A percentile compares a stretch with the other conserved stretches of the same genome.
Conservation (phyloP, 805 yeast species). For the Metschnikowia chrysomelidarum region DNA sequence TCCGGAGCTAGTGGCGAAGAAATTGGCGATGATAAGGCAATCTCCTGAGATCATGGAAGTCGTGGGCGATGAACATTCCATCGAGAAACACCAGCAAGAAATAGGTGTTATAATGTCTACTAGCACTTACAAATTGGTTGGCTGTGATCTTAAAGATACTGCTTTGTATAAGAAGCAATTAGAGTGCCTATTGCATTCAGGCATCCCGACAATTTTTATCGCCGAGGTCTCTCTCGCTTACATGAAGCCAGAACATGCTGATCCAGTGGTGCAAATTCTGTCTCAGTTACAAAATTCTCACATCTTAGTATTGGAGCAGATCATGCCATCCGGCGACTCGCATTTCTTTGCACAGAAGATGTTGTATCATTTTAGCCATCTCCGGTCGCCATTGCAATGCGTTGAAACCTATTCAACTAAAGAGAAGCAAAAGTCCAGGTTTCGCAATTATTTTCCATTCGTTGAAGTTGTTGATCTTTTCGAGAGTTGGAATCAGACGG, state of each 20-base stretch:
- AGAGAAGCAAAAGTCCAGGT: conserved; percentile 49
- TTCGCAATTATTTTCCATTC: conserved; percentile 45
- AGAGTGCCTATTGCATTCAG: conserved; percentile 23
- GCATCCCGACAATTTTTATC: conserved; percentile 55
- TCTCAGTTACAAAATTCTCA: conserved; percentile 51
- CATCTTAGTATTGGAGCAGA: conserved; percentile 67
- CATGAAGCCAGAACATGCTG: conserved; percentile 67
- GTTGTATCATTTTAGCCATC: conserved; percentile 66
- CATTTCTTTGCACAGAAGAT: conserved; percentile 75
- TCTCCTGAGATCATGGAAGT: conserved; percentile 47
- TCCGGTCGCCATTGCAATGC: conserved; percentile 68
- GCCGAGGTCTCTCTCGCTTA: conserved; percentile 85
- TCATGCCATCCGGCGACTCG: conserved; percentile 57
- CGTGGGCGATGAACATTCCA: conserved; percentile 33
- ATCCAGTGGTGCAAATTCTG: conserved; percentile 52
- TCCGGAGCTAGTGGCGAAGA: conserved; percentile 60
- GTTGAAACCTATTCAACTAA: conserved; percentile 55
- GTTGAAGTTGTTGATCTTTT: conserved; percentile 54
- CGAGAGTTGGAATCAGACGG: conserved; percentile 53
- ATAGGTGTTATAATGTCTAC: conserved; percentile 18
- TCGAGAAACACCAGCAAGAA: conserved; percentile 15
- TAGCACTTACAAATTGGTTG: conserved; percentile 49
- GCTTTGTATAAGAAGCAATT: conserved; percentile 35
- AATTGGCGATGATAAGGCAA: conserved; percentile 49
- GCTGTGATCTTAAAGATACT: conserved; percentile 62